Evolutionary conservation across 768 basidiomycete species (phyloP), one percentile per base, ranked within the genome.

Genomic region (Thelephora aurantiotincta): DNA sequence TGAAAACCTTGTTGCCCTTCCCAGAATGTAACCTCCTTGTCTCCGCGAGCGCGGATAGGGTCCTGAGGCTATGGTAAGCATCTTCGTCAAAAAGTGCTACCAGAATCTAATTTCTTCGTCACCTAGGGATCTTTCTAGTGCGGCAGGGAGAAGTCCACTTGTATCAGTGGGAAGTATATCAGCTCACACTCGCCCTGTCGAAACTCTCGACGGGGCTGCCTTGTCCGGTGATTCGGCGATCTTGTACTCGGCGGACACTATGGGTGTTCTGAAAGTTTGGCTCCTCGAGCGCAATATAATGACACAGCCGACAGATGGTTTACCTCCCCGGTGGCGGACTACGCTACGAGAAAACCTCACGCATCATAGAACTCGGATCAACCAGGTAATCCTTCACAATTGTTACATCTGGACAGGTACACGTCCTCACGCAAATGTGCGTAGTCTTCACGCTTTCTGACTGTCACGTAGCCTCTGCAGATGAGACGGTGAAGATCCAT

Each of bases 261-360:
- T 98, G 81, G 96, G 94, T 2, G 60, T 84, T 7, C 78, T 97
- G 59, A 86, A 82, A 50, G 63, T 78, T 23, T 99, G 93, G 93
- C 65, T 73, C 20, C 57, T 94, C 44, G 63, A 63, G 42, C 63
- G 58, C 46, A 73, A 74, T 53, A 14, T 11, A 22, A 11, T 22
- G 16, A 11, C 38, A 18, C 5, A 16, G 11, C 22, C 38, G 67
- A 68, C 4, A 52, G 69, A 70, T 1, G 65, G 57, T 16, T 51
- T 55, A 1, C 55, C 62, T 9, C 63, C 71, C 1, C 66, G 75
- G 38, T 80, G 82, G 79, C 63, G 63, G 41, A 63, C 67, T 54
- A 66, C 65, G 4, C 57, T 76, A 46, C 67, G 66, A 54, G 68
- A 70, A 26, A 84, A 89, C 50, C 59, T 83, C 33, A 63, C 63